A percentile compares a stretch with the other conserved stretches of the same genome.
Conservation (phyloP, 139 green algal genomes). For the Mesostigma viride region DNA sequence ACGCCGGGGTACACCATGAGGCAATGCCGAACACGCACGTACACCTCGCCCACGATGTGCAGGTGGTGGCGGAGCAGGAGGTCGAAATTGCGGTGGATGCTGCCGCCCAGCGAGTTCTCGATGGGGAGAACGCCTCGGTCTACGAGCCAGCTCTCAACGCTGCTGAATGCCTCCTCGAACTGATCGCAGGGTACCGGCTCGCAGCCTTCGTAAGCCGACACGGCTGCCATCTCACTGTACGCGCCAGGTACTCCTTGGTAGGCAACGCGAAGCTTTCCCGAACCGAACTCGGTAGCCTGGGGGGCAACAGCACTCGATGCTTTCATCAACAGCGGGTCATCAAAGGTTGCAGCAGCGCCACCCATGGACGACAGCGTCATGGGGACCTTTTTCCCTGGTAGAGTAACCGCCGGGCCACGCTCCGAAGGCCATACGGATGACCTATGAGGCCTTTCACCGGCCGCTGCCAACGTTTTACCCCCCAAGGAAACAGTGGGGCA, state of each 20-base stretch:
- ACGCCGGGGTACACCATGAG: slow-evolving; percentile 81
- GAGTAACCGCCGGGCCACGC: no score
- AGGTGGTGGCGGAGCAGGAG: slow-evolving; percentile 57
- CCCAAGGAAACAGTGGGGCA: no score
- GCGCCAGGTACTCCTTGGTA: slow-evolving; percentile 80
- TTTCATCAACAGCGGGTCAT: no score
- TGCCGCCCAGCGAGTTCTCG: slow-evolving; percentile 70
- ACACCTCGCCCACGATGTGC: slow-evolving; percentile 57
- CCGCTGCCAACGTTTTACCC: no score
- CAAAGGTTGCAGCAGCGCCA: no score
- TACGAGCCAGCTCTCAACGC: slow-evolving; percentile 49
- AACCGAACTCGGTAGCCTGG: not conserved
- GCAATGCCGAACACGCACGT: slow-evolving; percentile 82
- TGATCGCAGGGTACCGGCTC: slow-evolving; percentile 79
- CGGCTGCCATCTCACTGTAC: slow-evolving; percentile 82
- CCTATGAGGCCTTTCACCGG: no score
- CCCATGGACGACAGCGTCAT: no score
- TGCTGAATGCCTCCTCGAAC: slow-evolving; percentile 89
- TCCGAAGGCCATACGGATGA: no score
- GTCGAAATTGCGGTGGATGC: slow-evolving; percentile 80
- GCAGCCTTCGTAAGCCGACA: slow-evolving; percentile 61
- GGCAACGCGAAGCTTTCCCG: not conserved
- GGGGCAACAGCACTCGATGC: no score
- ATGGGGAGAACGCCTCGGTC: slow-evolving; percentile 66
- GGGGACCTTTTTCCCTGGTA: no score